These are phyloP conservation scores for Magnolia officinalis DNA, from an alignment of 164 flowering plant genomes.

Conservation along the genomic window DNA sequence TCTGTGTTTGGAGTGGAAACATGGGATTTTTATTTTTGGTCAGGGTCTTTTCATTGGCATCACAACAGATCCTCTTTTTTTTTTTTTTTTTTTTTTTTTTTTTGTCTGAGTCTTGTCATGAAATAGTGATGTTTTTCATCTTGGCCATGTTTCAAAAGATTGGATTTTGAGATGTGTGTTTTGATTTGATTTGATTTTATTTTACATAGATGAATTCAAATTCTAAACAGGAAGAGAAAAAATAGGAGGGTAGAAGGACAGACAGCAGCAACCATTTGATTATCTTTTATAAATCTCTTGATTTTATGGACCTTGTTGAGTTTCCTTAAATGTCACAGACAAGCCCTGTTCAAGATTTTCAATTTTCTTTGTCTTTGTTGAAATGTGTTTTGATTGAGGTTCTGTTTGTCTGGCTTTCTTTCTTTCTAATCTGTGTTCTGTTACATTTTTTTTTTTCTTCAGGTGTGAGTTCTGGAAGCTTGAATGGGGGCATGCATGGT, in stretches of 20 bases:
- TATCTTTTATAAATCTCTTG: constrained; percentile 7
- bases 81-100: constrained; percentile 13
- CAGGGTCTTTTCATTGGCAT: constrained; percentile 37
- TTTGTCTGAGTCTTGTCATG: constrained; percentile 40
- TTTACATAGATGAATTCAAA: background rate
- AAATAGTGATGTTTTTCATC: constrained; percentile 4
- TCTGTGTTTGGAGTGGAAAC: constrained; percentile 6
- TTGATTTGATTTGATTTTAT: background rate
- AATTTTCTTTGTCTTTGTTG: background rate
- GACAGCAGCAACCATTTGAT: constrained; percentile 10
- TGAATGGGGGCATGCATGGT: constrained; percentile 36
- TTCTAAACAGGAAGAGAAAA: background rate
- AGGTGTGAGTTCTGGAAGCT: constrained; percentile 52
- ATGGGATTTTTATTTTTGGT: background rate
- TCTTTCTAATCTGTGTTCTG: background rate
- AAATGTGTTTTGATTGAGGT: background rate
- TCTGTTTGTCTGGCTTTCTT: background rate
- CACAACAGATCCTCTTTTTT: constrained; percentile 9
- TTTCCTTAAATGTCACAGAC: constrained; percentile 21
- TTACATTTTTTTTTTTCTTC: background rate
- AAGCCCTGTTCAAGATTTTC: constrained; percentile 8
- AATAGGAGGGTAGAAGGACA: constrained; percentile 1
- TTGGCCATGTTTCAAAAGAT: background rate
- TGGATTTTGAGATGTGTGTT: background rate
- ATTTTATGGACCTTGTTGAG: constrained; percentile 5